Percentiles rank a stretch among this genome's conserved stretches.
These are phyloP conservation scores for Decorospora gaudefroyi DNA, from an alignment of 2,329 filamentous ascomycete species.

Conservation along the genomic window DNA sequence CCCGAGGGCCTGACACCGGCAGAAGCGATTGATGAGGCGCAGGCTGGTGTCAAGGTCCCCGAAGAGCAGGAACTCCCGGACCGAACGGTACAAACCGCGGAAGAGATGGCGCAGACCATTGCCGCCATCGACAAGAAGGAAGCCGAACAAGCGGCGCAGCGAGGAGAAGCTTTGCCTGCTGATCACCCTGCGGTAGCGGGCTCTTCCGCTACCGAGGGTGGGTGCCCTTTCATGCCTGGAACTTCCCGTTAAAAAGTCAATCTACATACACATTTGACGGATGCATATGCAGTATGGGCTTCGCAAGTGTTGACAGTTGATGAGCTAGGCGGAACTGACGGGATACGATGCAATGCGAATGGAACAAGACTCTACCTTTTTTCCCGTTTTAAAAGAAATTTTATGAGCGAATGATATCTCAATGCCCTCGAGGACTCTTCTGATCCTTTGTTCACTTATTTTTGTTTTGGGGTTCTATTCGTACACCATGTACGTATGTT, in stretches of 20 bases:
- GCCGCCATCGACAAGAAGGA: conserved; percentile 15
- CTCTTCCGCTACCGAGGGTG: conserved; percentile 1
- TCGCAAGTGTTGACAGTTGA: neutral
- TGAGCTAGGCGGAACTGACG: neutral
- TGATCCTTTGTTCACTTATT: no score
- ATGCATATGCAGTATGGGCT: no score
- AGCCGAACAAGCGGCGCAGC: neutral
- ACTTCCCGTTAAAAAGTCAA: neutral
- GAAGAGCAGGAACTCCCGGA: conserved; percentile 24
- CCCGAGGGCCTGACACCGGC: conserved; percentile 41
- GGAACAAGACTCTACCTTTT: no score
- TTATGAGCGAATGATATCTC: no score
- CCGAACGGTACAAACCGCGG: conserved; percentile 15
- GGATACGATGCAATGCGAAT: no score
- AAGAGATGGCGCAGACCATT: conserved; percentile 16
- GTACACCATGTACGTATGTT: neutral
- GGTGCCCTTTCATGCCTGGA: conserved; percentile 19
- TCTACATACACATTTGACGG: no score
- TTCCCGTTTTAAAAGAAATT: no score
- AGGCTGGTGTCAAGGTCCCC: conserved; percentile 16
- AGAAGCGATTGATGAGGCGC: conserved; percentile 33
- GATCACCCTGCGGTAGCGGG: conserved; percentile 10
- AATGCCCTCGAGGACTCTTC: no score
- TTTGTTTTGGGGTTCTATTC: no score
- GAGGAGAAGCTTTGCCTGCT: conserved; percentile 10